phyloP scores from a whole-genome alignment of 176 grass and related monocot species.

The bread wheat (Triticum aestivum) region DNA sequence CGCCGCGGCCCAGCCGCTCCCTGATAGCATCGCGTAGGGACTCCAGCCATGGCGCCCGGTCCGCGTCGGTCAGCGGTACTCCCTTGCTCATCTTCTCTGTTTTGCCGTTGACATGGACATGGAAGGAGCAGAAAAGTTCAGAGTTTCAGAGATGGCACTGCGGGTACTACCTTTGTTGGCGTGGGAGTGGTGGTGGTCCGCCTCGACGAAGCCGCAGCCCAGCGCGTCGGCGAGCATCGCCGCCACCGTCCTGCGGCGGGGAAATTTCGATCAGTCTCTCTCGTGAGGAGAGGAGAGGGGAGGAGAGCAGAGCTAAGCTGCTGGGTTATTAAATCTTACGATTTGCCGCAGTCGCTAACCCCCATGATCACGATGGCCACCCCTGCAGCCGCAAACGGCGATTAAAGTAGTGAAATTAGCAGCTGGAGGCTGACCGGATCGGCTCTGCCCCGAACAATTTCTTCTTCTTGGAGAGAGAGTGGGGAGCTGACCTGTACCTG shows the following conservation, averaged over 20 bases:
- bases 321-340: constrained; percentile 44
- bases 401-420: too few relatives aligned
- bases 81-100: constrained; percentile 85
- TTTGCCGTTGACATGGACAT: neutral
- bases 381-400: constrained; percentile 34
- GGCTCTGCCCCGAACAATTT: neutral
- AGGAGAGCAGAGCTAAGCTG: too few relatives aligned
- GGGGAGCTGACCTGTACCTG: neutral
- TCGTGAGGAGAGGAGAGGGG: too few relatives aligned
- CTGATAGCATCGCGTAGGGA: constrained; percentile 35
- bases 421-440: neutral
- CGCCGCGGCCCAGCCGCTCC: constrained; percentile 35
- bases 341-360: constrained; percentile 91
- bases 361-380: constrained; percentile 82
- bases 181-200: constrained; percentile 78
- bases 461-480: neutral
- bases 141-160: neutral
- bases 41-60: constrained; percentile 74
- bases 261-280: too few relatives aligned
- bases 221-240: constrained; percentile 58
- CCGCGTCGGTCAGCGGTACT: constrained; percentile 50
- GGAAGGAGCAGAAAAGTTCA: neutral
- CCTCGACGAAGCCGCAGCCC: constrained; percentile 76
- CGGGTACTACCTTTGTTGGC: constrained; percentile 67
- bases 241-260: constrained; percentile 56